Evolutionary conservation across 257 asterid species (phyloP), one percentile per base, ranked within the genome.

Genomic region (Sherardia arvensis): DNA sequence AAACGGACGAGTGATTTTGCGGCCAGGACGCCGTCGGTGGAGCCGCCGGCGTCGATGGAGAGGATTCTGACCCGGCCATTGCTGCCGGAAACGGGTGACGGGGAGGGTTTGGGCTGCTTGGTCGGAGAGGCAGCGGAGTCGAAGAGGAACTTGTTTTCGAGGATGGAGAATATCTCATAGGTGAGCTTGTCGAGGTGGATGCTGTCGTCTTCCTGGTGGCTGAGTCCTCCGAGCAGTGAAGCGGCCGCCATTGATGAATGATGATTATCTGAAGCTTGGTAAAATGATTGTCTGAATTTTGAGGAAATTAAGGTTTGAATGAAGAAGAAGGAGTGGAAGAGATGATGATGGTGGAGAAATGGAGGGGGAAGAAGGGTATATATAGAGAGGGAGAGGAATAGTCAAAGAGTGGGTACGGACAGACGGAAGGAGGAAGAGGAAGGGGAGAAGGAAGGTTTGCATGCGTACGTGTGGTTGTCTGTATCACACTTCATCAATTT

Each of bases 91-190:
- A 65, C 7, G 10, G 30, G 15, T 55, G 29, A 4, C 17, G 30
- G 15, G 62, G 29, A 4, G 20, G 64, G 7, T 2, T 0, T 4
- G 36, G 1, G 51, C 7, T 20, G 23, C 17, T 62, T 66, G 14
- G 58, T 1, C 4, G 73, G 63, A 17, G 56, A 49, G 43, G 75
- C 53, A 12, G 72, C 43, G 67, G 58, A 68, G 11, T 95, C 95
- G 29, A 90, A 90, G 49, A 90, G 89, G 81, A 90, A 90, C 15
- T 90, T 90, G 79, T 84, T 90, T 55, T 90, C 97, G 0, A 90
- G 95, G 53, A 90, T 85, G 47, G 97, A 82, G 80, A 90, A 90
- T 25, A 90, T 90, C 66, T 90, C 84, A 62, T 72, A 77, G 26
- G 92, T 82, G 36, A 85, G 84, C 43, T 77, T 74, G 67, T 83